phyloP scores from a whole-genome alignment of 2,329 filamentous ascomycete species.

The Periconia digitata region DNA sequence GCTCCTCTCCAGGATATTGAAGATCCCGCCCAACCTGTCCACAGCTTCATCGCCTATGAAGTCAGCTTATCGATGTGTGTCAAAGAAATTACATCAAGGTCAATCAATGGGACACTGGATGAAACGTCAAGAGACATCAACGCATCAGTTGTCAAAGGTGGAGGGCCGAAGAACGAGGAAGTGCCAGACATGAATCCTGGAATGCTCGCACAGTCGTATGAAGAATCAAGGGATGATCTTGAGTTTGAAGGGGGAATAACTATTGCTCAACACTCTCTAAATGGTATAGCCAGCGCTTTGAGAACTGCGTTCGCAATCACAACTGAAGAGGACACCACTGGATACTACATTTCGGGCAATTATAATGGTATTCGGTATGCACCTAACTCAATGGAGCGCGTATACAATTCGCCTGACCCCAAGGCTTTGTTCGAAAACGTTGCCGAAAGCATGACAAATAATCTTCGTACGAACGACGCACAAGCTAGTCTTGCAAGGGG shows the following conservation, averaged over 20 bases:
- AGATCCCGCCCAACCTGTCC: not conserved
- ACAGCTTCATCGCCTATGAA: not conserved
- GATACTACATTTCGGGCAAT: not conserved
- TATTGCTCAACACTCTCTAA: not conserved
- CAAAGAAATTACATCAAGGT: not conserved
- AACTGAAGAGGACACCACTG: too few relatives aligned
- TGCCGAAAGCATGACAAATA: slow-evolving; percentile 1
- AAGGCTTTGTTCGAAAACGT: not conserved
- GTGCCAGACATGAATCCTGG: not conserved
- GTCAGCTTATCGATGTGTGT: not conserved
- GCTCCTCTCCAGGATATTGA: not conserved
- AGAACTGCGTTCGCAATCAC: not conserved
- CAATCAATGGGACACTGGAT: not conserved
- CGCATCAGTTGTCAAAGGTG: not conserved
- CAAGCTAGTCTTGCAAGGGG: not conserved
- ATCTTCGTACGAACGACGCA: not conserved
- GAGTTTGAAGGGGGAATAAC: not conserved
- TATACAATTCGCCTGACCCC: not conserved
- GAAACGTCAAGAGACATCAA: not conserved
- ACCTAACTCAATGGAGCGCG: not conserved
- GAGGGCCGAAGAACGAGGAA: not conserved
- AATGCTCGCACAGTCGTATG: not conserved
- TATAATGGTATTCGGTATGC: not conserved
- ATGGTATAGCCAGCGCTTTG: not conserved
- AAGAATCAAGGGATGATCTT: not conserved